Percentiles rank a stretch among this genome's conserved stretches.
phyloP scores from a whole-genome alignment of 1,284 basidiomycete species.

The Ceratobasidium sp. region DNA sequence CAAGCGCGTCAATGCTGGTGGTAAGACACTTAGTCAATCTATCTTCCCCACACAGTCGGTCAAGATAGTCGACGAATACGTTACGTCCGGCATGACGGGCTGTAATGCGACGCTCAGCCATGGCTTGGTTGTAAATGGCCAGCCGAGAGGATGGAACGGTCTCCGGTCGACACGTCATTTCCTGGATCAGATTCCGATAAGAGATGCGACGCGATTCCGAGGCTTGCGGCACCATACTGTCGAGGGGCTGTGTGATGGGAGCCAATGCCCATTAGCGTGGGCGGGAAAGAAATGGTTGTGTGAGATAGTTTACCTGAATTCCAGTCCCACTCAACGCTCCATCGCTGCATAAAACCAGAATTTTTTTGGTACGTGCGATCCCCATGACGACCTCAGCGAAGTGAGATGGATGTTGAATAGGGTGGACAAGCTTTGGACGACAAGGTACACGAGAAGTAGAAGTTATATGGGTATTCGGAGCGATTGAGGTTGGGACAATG shows the following conservation, averaged over 20 bases:
- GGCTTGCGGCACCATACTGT: too few species aligned
- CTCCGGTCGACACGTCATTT: too few species aligned
- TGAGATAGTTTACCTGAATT: not conserved
- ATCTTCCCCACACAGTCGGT: not conserved
- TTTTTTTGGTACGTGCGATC: not conserved
- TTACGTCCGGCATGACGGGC: not conserved
- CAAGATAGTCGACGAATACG: not conserved
- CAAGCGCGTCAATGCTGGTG: constrained; percentile 11
- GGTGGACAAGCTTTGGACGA: too few species aligned
- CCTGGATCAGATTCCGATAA: too few species aligned
- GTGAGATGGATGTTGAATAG: not conserved
- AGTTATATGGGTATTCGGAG: too few species aligned
- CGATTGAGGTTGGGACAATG: too few species aligned
- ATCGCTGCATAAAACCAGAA: constrained; percentile 6
- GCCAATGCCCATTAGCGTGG: too few species aligned
- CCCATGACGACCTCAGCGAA: not conserved
- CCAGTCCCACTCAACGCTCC: not conserved
- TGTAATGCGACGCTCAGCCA: not conserved
- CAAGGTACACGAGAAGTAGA: too few species aligned
- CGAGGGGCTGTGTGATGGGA: too few species aligned
- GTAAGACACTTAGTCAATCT: not conserved
- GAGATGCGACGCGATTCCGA: too few species aligned
- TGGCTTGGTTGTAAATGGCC: not conserved
- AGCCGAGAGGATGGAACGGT: not conserved
- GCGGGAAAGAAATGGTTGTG: not conserved